Evolutionary conservation across 1,284 basidiomycete genomes (phyloP).

Genomic region (Xerocomus amazonicus): DNA sequence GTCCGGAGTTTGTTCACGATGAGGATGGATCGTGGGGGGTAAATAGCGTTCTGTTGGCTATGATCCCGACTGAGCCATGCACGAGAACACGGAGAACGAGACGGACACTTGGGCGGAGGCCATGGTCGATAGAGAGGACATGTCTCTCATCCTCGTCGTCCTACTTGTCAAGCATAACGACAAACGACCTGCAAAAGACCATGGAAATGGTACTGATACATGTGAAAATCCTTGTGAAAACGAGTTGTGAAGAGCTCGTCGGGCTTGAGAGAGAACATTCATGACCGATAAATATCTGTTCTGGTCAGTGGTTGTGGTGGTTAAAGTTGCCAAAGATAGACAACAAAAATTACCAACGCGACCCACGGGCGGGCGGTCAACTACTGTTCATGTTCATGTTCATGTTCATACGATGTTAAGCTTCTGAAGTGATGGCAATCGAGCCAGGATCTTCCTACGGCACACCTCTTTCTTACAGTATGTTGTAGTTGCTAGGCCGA

Average conservation of each 20-base stretch:
- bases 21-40: slow-evolving; percentile 47
- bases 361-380: too few species aligned
- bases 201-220: slow-evolving; percentile 4
- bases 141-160: slow-evolving; percentile 8
- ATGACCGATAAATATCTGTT: slow-evolving; percentile 10
- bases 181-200: not conserved
- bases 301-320: slow-evolving; percentile 1
- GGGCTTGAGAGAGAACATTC: slow-evolving; percentile 21
- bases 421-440: too few species aligned
- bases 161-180: not conserved
- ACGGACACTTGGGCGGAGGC: slow-evolving; percentile 28
- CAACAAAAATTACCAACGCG: too few species aligned
- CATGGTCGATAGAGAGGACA: slow-evolving; percentile 11
- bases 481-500: too few species aligned
- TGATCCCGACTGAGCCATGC: slow-evolving; percentile 27
- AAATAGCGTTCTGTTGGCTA: slow-evolving; percentile 24
- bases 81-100: slow-evolving; percentile 7
- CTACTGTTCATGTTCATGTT: too few species aligned
- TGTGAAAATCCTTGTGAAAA: slow-evolving; percentile 16
- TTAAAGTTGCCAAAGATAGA: slow-evolving; percentile 20
- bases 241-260: slow-evolving; percentile 24
- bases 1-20: slow-evolving; percentile 76
- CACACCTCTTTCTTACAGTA: too few species aligned
- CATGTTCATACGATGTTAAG: too few species aligned
- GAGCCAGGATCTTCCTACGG: too few species aligned